Evolutionary conservation across 768 basidiomycete species (phyloP), one percentile per base, ranked within the genome.

Genomic region (Hebeloma cylindrosporum): DNA sequence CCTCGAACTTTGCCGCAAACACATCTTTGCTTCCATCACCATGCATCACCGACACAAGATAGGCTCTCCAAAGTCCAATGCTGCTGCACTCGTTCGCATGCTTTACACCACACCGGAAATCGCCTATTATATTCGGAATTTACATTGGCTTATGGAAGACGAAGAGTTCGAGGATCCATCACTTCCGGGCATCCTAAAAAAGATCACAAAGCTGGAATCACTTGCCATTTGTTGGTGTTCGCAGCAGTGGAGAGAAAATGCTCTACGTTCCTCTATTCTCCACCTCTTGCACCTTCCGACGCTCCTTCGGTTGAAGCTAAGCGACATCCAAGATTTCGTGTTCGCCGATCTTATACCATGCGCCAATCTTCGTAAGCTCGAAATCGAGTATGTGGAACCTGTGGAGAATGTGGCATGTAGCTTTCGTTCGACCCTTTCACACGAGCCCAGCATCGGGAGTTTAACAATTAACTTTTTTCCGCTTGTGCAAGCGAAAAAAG

Each of bases 221-320:
- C 45, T 46, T 10, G 34, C 32, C 4, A 21, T 44, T 13, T 35
- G 6, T 4, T 23, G 16, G 8, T 18, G 4, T 3, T 6, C 17
- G 5, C 7, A 25, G 3, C 4, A 26, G 16, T 47, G 46, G 46
- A 40, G 26, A 25, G n/a, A 42, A 11, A 41, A 47, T 20, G 25
- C 40, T 8, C 46, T 47, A 16, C 43, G 43, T n/a, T 32, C 43
- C 1, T 43, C 31, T 16, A 25, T 50, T 1, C 38, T 50, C 8
- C 48, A 36, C 11, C 48, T 50, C 2, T 21, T 50, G n/a, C 43
- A 44, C 4, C 48, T 50, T 25, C 43, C 43, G 6, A 40, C 43
- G 4, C 43, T 50, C 31, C 22, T 11, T n/a, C 2, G 21, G 2
- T 16, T 50, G 17, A 35, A 40, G 13, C 5, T 45, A 8, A 7